Evolutionary conservation across 176 grass and related monocot genomes (phyloP).

Genomic region (Oryza officinalis): DNA sequence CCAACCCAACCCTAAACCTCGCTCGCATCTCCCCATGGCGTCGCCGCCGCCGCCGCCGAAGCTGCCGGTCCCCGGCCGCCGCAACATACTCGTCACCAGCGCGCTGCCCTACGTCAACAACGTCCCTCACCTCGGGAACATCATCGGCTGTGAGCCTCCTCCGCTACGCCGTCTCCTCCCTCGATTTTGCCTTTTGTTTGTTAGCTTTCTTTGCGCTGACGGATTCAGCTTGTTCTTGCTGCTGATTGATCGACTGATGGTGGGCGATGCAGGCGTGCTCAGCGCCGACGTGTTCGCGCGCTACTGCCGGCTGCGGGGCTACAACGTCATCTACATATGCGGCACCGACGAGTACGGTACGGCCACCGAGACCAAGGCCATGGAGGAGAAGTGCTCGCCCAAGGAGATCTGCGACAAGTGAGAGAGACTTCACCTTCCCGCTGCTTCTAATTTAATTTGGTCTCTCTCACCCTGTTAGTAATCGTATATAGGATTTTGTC

Average conservation of each 20-base stretch:
- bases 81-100: constrained; percentile 86
- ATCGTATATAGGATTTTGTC: neutral
- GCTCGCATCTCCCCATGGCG: neutral
- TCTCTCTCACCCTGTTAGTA: neutral
- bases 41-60: constrained; percentile 31
- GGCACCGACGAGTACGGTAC: constrained; percentile 98
- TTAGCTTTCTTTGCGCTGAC: neutral
- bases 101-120: constrained; percentile 87
- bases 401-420: constrained; percentile 97
- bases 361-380: constrained; percentile 92
- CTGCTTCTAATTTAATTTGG: neutral
- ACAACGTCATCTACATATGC: constrained; percentile 93
- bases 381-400: constrained; percentile 97
- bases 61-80: constrained; percentile 67
- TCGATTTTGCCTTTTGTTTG: neutral
- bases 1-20: neutral
- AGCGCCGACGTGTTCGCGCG: constrained; percentile 96
- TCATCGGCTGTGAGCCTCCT: constrained; percentile 72
- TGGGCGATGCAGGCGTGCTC: constrained; percentile 63
- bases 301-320: constrained; percentile 82
- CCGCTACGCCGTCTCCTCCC: neutral
- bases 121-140: constrained; percentile 79
- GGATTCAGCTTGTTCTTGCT: neutral
- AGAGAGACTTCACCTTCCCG: constrained; percentile 30
- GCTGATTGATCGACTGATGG: neutral